Evolutionary conservation across 148 eudicot species (phyloP).

Genomic region (Silene latifolia): DNA sequence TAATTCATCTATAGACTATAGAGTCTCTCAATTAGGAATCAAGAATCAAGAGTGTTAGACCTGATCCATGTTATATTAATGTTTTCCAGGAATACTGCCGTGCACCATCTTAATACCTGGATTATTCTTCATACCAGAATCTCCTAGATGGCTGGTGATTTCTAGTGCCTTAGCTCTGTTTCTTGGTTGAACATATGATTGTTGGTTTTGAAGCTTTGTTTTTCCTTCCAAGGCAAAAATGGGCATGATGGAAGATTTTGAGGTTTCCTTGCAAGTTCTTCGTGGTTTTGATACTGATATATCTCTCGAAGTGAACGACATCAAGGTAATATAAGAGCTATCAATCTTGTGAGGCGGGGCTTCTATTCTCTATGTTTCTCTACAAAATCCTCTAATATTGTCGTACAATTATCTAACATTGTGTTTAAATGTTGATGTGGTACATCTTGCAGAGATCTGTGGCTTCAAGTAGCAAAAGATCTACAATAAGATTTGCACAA

Average conservation of each 20-base stretch:
- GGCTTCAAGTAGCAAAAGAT: constrained; percentile 73
- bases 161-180: background rate
- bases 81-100: constrained; percentile 70
- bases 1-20: background rate
- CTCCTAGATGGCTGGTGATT: constrained; percentile 98
- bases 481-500: constrained; percentile 67
- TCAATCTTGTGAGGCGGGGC: background rate
- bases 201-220: background rate
- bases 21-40: constrained; percentile 2
- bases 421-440: constrained; percentile 14
- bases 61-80: constrained; percentile 8
- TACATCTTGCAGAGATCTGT: constrained; percentile 63
- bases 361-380: background rate
- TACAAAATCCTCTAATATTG: background rate
- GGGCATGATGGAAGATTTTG: constrained; percentile 90
- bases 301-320: constrained; percentile 75
- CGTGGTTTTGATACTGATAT: constrained; percentile 94
- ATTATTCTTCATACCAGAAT: constrained; percentile 92
- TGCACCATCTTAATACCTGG: constrained; percentile 88
- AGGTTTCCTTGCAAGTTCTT: constrained; percentile 92
- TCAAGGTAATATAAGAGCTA: constrained; percentile 54
- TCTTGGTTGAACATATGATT: constrained; percentile 2
- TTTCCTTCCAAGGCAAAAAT: constrained; percentile 68
- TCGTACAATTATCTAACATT: background rate
- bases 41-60: background rate